Base-by-base conservation (phyloP, 2,329 filamentous ascomycete species). In the Fusarium sambucinum region DNA sequence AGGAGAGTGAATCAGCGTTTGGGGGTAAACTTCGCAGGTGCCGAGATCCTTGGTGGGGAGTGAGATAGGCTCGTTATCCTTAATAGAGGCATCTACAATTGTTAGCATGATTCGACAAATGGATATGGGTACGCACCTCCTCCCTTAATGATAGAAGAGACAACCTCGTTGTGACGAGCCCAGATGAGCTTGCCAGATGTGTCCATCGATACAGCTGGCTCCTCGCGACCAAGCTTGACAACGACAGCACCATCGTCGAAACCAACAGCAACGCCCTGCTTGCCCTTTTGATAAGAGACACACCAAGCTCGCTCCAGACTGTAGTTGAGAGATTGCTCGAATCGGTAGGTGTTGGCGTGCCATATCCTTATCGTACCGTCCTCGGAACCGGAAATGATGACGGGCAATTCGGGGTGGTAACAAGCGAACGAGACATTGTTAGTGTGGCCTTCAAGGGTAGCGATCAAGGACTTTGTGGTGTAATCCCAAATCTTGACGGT, bases 401-500 rank as follows among this genome's bases (percentile, higher is more conserved):
- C 91, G 4, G 96, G 96, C 48, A 99, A 84, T 80, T 98, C 95
- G 3, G 96, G 96, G 80, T 99, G 96, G 78, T 98, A 99, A 80
- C 94, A 96, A 50, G 96, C 96, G 76, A 98, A 99, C 4, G 94
- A 97, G 47, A 99, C 96, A 76, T 99, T 99, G 80, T 94, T 97
- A 30, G 94, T 97, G 80, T 99, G 96, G 29, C 96, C 96, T 80
- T 99, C 96, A 47, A 99, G 86, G 4, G 95, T 98, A 30, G 96
- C 96, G 77, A 98, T 97, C 70, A 98, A 85, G 14, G 94, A 96
- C 82, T 99, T 99, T 48, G 94, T 98, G 14, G 95, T 98, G 84
- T 99, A 98, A 78, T 99, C 96, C 95, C 96, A 99, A 56, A 99
- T 89, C 85, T 98, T 98, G 74, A 98, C 93, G 1, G 95, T 98